Evolutionary conservation across 2,329 filamentous ascomycete species (phyloP).

Genomic region (Leptographium galeiforme): DNA sequence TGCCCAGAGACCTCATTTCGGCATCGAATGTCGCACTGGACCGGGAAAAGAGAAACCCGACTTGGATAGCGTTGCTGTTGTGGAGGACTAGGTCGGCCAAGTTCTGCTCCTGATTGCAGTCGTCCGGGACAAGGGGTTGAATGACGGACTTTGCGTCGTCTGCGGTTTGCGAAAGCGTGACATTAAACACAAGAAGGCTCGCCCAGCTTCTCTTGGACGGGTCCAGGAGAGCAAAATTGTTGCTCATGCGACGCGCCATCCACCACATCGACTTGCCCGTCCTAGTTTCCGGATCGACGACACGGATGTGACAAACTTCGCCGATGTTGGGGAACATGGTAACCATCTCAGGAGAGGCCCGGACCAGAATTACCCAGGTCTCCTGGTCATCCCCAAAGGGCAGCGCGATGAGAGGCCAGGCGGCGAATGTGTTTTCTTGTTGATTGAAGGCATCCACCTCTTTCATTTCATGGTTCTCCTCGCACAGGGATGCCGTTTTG

Average conservation of each 20-base stretch:
- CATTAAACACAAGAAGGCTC: constrained; percentile 7
- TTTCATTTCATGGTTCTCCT: constrained; percentile 10
- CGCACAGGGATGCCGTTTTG: constrained; percentile 7
- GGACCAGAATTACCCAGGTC: constrained; percentile 10
- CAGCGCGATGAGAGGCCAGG: constrained; percentile 8
- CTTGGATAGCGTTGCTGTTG: constrained; percentile 4
- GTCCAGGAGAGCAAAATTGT: constrained; percentile 6
- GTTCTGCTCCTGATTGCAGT: background rate
- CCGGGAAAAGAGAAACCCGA: constrained; percentile 8
- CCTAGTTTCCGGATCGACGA: background rate
- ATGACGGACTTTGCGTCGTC: constrained; percentile 1
- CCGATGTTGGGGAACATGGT: constrained; percentile 7
- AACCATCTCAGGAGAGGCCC: constrained; percentile 1
- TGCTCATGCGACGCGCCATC: constrained; percentile 5
- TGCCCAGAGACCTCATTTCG: constrained; percentile 9
- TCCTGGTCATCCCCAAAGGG: constrained; percentile 4
- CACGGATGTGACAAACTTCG: constrained; percentile 6
- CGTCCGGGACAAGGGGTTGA: constrained; percentile 3
- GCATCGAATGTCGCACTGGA: constrained; percentile 10
- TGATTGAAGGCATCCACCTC: constrained; percentile 23
- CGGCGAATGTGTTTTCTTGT: constrained; percentile 10
- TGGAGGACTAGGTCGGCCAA: constrained; percentile 1
- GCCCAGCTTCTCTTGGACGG: constrained; percentile 3
- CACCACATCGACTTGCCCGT: constrained; percentile 7
- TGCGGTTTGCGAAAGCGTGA: constrained; percentile 1